phyloP scores from a whole-genome alignment of 352 stramenopile species.

The Elongisporangium anandrum region DNA sequence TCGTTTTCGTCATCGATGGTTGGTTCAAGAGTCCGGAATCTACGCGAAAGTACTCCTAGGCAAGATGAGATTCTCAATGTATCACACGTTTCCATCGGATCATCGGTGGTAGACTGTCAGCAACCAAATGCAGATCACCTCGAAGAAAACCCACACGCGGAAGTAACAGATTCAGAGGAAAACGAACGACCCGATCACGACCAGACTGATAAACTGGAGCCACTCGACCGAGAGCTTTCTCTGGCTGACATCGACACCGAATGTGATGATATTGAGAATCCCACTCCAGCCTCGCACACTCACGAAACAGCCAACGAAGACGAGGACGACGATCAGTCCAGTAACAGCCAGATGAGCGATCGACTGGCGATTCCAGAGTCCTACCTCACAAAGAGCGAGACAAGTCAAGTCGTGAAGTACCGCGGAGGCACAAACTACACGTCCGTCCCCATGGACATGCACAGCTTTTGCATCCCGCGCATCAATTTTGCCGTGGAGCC shows the following conservation, averaged over 20 bases:
- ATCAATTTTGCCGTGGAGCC: constrained; percentile 57
- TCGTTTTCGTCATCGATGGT: constrained; percentile 61
- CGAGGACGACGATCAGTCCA: constrained; percentile 5
- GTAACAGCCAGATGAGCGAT: constrained; percentile 5
- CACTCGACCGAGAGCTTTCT: background rate
- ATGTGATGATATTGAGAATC: background rate
- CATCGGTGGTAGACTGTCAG: background rate
- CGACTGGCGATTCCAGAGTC: constrained; percentile 35
- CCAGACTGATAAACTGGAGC: background rate
- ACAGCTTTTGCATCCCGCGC: constrained; percentile 73
- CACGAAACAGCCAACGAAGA: background rate
- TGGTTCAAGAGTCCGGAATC: constrained; percentile 13
- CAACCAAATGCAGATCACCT: background rate
- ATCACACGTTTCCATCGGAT: background rate
- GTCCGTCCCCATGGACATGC: constrained; percentile 36
- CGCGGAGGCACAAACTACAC: constrained; percentile 44
- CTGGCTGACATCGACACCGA: background rate
- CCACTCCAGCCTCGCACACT: background rate
- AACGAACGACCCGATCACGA: constrained; percentile 2
- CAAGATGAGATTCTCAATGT: background rate
- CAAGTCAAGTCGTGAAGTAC: constrained; percentile 40
- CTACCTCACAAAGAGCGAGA: constrained; percentile 30
- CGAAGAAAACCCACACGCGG: background rate
- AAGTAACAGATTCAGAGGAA: constrained; percentile 4
- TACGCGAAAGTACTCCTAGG: background rate